Conservation (phyloP, 1,139 yeast genomes). For the Sugiyamaella paludigena region DNA sequence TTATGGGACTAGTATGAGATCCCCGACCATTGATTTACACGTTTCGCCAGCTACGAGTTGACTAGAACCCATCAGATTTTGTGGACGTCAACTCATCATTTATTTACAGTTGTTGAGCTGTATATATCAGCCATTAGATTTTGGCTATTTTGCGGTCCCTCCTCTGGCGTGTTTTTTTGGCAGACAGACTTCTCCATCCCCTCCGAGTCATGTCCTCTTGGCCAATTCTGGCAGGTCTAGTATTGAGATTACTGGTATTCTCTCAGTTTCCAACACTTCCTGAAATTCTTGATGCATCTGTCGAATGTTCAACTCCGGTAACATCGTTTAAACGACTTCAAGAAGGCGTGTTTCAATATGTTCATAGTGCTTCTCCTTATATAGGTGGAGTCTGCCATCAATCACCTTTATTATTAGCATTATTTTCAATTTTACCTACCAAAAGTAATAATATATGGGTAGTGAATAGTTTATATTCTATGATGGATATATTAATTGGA, state of each 20-base stretch:
- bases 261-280: slow-evolving; percentile 35
- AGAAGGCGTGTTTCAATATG: slow-evolving; percentile 74
- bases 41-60: too few species aligned
- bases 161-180: too few species aligned
- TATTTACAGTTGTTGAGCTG: too few species aligned
- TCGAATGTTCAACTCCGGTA: slow-evolving; percentile 78
- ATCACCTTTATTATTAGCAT: slow-evolving; percentile 62
- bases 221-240: slow-evolving; percentile 22
- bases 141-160: too few species aligned
- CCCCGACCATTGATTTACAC: too few species aligned
- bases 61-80: too few species aligned
- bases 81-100: too few species aligned
- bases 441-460: slow-evolving; percentile 18
- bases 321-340: slow-evolving; percentile 62
- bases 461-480: slow-evolving; percentile 40
- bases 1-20: too few species aligned
- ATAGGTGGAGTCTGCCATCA: slow-evolving; percentile 87
- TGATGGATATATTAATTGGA: slow-evolving; percentile 44
- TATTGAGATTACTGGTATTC: slow-evolving; percentile 27
- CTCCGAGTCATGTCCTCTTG: neutral
- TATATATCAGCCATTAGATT: too few species aligned
- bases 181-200: neutral
- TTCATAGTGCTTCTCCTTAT: slow-evolving; percentile 64
- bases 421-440: slow-evolving; percentile 44
- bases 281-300: slow-evolving; percentile 49